phyloP scores from a whole-genome alignment of 106 monocot genomes.

The Phalaenopsis equestris region DNA sequence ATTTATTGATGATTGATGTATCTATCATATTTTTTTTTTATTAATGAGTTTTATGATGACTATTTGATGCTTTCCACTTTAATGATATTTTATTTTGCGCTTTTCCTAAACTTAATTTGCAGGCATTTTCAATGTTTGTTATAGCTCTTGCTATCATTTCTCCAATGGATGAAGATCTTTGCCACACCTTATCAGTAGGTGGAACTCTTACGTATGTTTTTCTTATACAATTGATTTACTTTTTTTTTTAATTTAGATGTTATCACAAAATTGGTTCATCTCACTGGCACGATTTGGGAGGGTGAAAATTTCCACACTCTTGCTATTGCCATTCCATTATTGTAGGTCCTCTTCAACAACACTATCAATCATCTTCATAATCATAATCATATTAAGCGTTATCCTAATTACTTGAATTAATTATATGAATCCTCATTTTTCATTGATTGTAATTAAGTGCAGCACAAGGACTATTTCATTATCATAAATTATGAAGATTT shows the following conservation, averaged over 20 bases:
- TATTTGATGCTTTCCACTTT: neutral
- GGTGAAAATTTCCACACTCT: neutral
- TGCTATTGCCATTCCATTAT: neutral
- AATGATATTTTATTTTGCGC: neutral
- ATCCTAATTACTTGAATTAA: neutral
- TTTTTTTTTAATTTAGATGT: neutral
- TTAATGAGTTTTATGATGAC: neutral
- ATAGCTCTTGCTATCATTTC: slow-evolving; percentile 56
- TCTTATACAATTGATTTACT: neutral
- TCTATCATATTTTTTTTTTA: neutral
- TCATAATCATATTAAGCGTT: neutral
- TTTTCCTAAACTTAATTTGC: slow-evolving; percentile 10
- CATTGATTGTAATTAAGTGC: neutral
- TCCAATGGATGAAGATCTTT: slow-evolving; percentile 41
- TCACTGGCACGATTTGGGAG: neutral
- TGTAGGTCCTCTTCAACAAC: neutral
- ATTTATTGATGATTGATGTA: neutral
- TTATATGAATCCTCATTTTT: neutral
- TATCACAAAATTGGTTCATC: neutral
- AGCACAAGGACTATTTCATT: neutral
- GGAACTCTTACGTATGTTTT: slow-evolving; percentile 64
- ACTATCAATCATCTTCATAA: neutral
- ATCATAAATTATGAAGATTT: neutral
- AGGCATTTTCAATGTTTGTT: slow-evolving; percentile 79
- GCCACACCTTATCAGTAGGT: slow-evolving; percentile 48